phyloP scores from a whole-genome alignment of 805 yeast genomes.

The Tetrapisispora fleetii region DNA sequence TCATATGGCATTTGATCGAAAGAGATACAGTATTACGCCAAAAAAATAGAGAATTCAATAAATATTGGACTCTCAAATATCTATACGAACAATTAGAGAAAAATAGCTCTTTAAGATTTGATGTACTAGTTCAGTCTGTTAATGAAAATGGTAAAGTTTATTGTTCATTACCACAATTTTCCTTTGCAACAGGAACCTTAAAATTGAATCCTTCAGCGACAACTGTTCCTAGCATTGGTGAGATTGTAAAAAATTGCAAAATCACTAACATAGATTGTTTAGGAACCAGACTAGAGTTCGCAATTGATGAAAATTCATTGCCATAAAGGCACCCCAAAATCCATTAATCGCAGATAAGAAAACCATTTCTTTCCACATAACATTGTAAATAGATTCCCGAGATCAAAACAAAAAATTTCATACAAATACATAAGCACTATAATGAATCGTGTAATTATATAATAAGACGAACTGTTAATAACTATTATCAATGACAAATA shows the following conservation, averaged over 20 bases:
- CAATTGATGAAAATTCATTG: not conserved
- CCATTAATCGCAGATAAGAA: no score
- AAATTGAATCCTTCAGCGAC: constrained; percentile 18
- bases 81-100: constrained; percentile 13
- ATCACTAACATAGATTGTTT: constrained; percentile 36
- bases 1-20: constrained; percentile 36
- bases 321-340: no score
- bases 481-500: not conserved
- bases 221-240: constrained; percentile 35
- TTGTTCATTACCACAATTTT: constrained; percentile 24
- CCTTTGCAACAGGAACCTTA: constrained; percentile 26
- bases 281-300: constrained; percentile 14
- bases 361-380: no score
- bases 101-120: constrained; percentile 9
- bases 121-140: constrained; percentile 34
- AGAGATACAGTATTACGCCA: constrained; percentile 33
- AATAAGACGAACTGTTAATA: not conserved
- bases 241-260: constrained; percentile 31
- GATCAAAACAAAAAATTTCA: no score
- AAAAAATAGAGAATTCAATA: constrained; percentile 21
- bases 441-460: no score
- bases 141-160: constrained; percentile 31
- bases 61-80: constrained; percentile 32
- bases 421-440: no score
- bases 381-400: no score